Percentiles rank a stretch among this genome's conserved stretches.
Evolutionary conservation across 768 basidiomycete genomes (phyloP).

Genomic region (Melanogaster broomeanus): DNA sequence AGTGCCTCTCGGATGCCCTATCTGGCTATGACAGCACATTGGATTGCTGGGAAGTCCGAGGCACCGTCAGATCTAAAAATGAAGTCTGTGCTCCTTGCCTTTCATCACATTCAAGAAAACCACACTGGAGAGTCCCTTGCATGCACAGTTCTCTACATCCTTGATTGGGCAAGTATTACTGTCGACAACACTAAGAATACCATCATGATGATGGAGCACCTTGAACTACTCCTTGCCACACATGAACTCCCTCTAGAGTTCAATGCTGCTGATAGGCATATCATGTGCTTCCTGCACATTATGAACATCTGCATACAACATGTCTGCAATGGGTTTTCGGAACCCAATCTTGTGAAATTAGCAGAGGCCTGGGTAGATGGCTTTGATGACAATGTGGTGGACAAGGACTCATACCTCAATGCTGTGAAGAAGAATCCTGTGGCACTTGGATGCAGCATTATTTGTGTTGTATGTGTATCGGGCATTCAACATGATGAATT

Average conservation of each 20-base stretch:
- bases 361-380: no score
- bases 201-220: slow-evolving; percentile 4
- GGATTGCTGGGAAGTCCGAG: background rate
- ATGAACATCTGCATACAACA: slow-evolving; percentile 18
- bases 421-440: background rate
- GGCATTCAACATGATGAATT: background rate
- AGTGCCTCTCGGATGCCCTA: slow-evolving; percentile 21
- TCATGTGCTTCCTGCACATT: slow-evolving; percentile 24
- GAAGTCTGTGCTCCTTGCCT: slow-evolving; percentile 11
- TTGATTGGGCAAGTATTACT: slow-evolving; percentile 2
- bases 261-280: background rate
- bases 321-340: background rate
- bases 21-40: slow-evolving; percentile 39
- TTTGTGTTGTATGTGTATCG: background rate
- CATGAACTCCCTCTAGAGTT: slow-evolving; percentile 8
- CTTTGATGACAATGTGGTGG: no score
- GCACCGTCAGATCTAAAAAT: background rate
- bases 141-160: background rate
- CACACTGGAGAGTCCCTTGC: slow-evolving; percentile 11
- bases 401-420: background rate
- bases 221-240: background rate
- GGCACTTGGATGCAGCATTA: background rate
- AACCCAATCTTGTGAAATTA: no score
- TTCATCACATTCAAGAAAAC: slow-evolving; percentile 8
- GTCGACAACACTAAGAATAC: slow-evolving; percentile 17